Conservation (phyloP, 2,329 filamentous ascomycete species). For the Diaporthe ampelina region DNA sequence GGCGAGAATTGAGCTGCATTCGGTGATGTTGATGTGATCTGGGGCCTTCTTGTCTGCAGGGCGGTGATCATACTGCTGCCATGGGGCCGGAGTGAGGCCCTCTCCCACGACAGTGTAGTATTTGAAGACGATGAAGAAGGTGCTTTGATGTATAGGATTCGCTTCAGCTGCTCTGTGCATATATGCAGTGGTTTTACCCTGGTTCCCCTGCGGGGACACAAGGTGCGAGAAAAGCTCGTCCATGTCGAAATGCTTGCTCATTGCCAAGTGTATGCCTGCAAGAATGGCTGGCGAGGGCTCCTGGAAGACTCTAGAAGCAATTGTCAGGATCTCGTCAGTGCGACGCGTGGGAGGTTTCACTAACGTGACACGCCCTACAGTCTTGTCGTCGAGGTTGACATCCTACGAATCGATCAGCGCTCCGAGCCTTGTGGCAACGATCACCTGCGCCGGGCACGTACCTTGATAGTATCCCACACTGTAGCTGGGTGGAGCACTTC, state of each 20-base stretch:
- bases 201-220: constrained; percentile 61
- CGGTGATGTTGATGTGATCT: constrained; percentile 70
- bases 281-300: constrained; percentile 73
- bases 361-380: constrained; percentile 69
- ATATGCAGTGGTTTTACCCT: constrained; percentile 60
- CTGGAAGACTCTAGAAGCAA: constrained; percentile 64
- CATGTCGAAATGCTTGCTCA: constrained; percentile 72
- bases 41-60: constrained; percentile 53
- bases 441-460: not conserved
- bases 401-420: constrained; percentile 39
- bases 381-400: constrained; percentile 54
- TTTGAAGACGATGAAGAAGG: constrained; percentile 75
- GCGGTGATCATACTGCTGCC: constrained; percentile 70
- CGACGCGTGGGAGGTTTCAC: constrained; percentile 48
- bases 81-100: constrained; percentile 68
- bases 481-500: constrained; percentile 56
- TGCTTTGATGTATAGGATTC: constrained; percentile 63
- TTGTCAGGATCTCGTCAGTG: not conserved
- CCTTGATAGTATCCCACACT: constrained; percentile 58
- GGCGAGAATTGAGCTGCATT: constrained; percentile 72
- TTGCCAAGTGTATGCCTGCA: constrained; percentile 70
- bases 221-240: constrained; percentile 70
- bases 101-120: constrained; percentile 74
- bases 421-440: not conserved
- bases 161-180: constrained; percentile 64